Base-by-base conservation (phyloP, 148 eudicot species). In the Rhododendron williamsianum region DNA sequence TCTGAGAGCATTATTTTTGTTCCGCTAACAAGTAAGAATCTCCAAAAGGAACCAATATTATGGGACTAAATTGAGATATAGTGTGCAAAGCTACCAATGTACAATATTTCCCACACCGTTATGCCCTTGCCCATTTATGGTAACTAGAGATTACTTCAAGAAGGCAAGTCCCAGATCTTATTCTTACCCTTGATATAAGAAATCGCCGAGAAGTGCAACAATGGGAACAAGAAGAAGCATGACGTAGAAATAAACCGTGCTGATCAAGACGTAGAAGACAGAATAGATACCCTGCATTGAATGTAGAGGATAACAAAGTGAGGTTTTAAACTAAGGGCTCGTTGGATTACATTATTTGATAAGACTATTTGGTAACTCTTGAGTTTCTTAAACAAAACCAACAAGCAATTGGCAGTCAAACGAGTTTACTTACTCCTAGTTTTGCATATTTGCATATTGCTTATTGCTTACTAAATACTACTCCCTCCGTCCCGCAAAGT, bases 171-270 rank as follows among this genome's bases (percentile, higher is more conserved):
- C 13, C 21, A 78, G 21, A 76, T 49, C 94, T 93, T 88, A 95
- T 97, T 49, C 94, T 93, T 89, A 96, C 99, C 96, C 99, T 88
- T 90, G 93, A 90, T 89, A 94, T 19, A 96, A 74, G 89, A 96
- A 96, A 87, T 96, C 99, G 45, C 91, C 90, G 35, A 94, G 84
- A 54, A 96, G 94, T 38, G 99, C 97, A 86, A 91, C 93, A 71
- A 93, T 69, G 6, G 99, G 99, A 86, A 96, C 96, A 63, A 96
- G 92, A 83, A 96, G 78, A 54, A 95, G 86, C 23, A 90, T 88
- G 54, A 96, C 76, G 85, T 96, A 96, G 90, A 96, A 96, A 89
- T 92, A 96, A n/a, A 86, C 86, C 16, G 99, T 96, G 86, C 97
- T 91, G 93, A 95, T 91, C 90, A 96, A 88, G 84, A 92, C 92